These are phyloP conservation scores for Entophlyctis helioformis DNA, from an alignment of 192 early-diverging fungal genomes.

Conservation along the genomic window DNA sequence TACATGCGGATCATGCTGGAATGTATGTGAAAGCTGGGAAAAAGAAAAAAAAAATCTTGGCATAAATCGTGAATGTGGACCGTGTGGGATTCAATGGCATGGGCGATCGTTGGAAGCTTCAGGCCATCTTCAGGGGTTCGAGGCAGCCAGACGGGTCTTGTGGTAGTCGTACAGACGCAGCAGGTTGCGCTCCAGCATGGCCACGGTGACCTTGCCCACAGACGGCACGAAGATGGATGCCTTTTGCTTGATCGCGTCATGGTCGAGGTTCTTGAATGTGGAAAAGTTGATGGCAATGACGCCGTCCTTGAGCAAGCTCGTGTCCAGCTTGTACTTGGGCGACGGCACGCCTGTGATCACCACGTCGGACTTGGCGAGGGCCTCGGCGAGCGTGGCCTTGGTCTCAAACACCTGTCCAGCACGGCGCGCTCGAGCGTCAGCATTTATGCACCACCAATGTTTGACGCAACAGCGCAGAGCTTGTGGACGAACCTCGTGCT, in stretches of 20 bases:
- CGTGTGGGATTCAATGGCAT: too few relatives aligned
- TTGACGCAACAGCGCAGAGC: too few relatives aligned
- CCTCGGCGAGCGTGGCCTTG: constrained; percentile 59
- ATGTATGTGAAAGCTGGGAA: too few relatives aligned
- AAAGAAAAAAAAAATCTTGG: too few relatives aligned
- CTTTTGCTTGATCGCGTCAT: constrained; percentile 77
- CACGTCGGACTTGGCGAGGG: constrained; percentile 79
- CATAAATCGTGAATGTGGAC: too few relatives aligned
- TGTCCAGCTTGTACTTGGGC: constrained; percentile 76
- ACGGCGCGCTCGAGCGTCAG: too few relatives aligned
- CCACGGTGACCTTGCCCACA: constrained; percentile 97
- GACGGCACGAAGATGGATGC: constrained; percentile 92
- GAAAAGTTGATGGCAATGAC: constrained; percentile 97
- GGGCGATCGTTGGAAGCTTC: too few relatives aligned
- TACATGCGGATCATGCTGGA: too few relatives aligned
- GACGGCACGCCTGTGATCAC: constrained; percentile 97
- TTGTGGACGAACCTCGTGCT: constrained; percentile 31
- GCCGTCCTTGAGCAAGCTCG: constrained; percentile 83
- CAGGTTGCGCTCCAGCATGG: constrained; percentile 96
- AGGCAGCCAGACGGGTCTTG: too few relatives aligned
- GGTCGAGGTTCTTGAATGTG: constrained; percentile 85
- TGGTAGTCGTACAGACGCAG: constrained; percentile 56
- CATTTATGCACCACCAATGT: too few relatives aligned
- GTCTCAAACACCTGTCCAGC: constrained; percentile 56
- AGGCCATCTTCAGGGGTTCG: too few relatives aligned